Evolutionary conservation across 2,329 filamentous ascomycete species (phyloP).

Genomic region (Cytospora leucostoma): DNA sequence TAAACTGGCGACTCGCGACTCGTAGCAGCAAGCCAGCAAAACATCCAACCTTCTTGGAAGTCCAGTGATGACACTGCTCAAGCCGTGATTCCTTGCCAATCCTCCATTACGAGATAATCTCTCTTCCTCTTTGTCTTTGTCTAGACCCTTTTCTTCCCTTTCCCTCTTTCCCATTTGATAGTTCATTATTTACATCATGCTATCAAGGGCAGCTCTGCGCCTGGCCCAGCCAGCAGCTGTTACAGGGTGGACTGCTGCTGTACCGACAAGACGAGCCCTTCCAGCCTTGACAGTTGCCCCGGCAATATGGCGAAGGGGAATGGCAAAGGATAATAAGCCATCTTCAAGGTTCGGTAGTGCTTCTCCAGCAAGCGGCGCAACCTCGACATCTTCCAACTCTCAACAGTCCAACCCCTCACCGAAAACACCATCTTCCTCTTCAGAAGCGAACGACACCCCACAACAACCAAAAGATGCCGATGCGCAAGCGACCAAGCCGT

Average conservation of each 20-base stretch:
- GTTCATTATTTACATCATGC: conserved; percentile 36
- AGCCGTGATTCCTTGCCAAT: conserved; percentile 14
- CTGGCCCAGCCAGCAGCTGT: conserved; percentile 39
- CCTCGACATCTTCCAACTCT: conserved; percentile 14
- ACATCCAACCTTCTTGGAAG: too few species aligned
- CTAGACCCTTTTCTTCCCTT: neutral
- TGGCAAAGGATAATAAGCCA: conserved; percentile 44
- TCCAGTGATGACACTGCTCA: conserved; percentile 4
- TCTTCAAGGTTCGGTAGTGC: conserved; percentile 31
- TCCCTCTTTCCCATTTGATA: neutral
- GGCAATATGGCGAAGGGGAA: conserved; percentile 45
- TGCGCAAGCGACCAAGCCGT: conserved; percentile 15
- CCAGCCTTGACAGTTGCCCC: conserved; percentile 32
- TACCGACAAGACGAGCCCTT: conserved; percentile 35
- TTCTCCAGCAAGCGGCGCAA: conserved; percentile 11
- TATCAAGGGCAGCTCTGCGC: conserved; percentile 43
- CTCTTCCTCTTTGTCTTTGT: neutral
- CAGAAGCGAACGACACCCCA: conserved; percentile 17
- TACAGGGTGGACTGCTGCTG: conserved; percentile 33
- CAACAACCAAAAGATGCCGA: conserved; percentile 24
- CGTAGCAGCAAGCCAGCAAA: neutral
- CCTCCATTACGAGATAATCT: too few species aligned
- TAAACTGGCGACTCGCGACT: conserved; percentile 18
- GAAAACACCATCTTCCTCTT: conserved; percentile 8
- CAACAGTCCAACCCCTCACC: conserved; percentile 23